Conservation (phyloP, 1,284 basidiomycete genomes). For the Ustilago vetiveriae region DNA sequence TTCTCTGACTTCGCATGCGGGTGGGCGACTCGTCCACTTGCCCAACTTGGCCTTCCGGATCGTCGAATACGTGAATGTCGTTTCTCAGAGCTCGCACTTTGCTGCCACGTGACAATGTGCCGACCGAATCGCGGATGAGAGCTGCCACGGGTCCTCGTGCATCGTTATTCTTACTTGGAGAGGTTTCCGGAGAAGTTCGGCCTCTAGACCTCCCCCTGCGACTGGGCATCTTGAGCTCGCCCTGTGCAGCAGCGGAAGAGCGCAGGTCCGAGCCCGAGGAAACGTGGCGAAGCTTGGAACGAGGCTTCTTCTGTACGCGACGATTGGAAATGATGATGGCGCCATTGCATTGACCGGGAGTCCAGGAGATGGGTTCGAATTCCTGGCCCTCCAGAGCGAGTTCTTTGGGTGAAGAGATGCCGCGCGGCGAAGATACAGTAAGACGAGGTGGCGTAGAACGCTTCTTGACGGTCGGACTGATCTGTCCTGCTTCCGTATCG, state of each 20-base stretch:
- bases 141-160: conserved; percentile 8
- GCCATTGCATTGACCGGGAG: conserved; percentile 18
- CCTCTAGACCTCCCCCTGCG: conserved; percentile 10
- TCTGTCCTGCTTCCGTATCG: conserved; percentile 12
- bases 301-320: conserved; percentile 20
- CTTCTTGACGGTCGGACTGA: conserved; percentile 28
- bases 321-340: conserved; percentile 31
- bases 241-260: not conserved
- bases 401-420: conserved; percentile 45
- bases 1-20: not conserved
- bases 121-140: conserved; percentile 13
- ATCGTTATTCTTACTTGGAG: not conserved
- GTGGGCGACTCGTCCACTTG: conserved; percentile 19
- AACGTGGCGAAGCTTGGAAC: conserved; percentile 21
- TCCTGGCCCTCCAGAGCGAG: conserved; percentile 32
- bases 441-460: conserved; percentile 37
- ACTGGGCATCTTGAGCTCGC: conserved; percentile 23
- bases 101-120: conserved; percentile 7
- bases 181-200: not conserved
- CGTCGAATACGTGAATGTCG: conserved; percentile 15
- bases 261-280: conserved; percentile 22
- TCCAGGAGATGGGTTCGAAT: conserved; percentile 44
- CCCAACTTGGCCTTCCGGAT: not conserved
- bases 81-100: conserved; percentile 12
- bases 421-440: conserved; percentile 44